These are phyloP conservation scores for Protea cynaroides DNA, from an alignment of 164 flowering plant genomes.

Conservation along the genomic window DNA sequence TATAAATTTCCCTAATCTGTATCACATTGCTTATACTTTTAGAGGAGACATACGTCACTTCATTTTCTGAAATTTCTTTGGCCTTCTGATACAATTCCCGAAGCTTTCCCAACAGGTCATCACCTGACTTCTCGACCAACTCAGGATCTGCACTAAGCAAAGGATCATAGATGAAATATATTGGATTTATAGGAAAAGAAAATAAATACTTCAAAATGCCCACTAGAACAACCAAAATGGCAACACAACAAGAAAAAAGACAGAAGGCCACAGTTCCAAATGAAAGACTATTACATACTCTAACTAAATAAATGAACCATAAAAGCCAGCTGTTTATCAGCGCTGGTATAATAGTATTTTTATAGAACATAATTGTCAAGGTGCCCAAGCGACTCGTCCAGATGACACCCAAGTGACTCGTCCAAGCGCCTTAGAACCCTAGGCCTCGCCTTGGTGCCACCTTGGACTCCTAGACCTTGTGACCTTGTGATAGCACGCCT, in stretches of 20 bases:
- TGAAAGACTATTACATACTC: not conserved
- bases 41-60: conserved; percentile 46
- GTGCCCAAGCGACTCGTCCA: too few species aligned
- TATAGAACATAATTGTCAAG: too few species aligned
- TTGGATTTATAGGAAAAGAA: not conserved
- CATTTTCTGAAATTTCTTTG: conserved; percentile 77
- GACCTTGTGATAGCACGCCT: too few species aligned
- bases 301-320: not conserved
- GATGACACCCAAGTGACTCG: too few species aligned
- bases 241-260: not conserved
- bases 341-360: too few species aligned
- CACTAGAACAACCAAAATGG: not conserved
- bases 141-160: conserved; percentile 68
- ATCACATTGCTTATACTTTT: not conserved
- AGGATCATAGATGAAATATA: conserved; percentile 3
- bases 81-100: conserved; percentile 64
- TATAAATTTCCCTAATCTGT: not conserved
- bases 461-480: too few species aligned
- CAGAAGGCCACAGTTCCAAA: not conserved
- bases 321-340: not conserved
- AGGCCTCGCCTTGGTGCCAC: too few species aligned
- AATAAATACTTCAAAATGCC: not conserved
- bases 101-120: conserved; percentile 49
- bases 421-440: too few species aligned
- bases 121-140: conserved; percentile 87